Percentiles rank a stretch among this genome's conserved stretches.
These are phyloP conservation scores for Periconia digitata DNA, from an alignment of 2,329 filamentous ascomycete species.

Conservation along the genomic window DNA sequence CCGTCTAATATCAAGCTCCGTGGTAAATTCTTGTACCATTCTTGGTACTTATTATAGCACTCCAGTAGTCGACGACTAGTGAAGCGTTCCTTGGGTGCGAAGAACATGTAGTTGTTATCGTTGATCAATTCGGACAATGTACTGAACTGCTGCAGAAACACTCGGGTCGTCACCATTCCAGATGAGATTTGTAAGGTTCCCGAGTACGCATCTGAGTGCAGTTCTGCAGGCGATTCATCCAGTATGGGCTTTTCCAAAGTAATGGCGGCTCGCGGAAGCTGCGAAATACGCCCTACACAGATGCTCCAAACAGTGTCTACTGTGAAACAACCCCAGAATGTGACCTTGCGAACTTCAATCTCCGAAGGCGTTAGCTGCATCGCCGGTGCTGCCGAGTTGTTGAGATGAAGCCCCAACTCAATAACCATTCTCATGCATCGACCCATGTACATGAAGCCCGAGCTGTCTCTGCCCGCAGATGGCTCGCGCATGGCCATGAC, in stretches of 20 bases:
- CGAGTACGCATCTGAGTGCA: conserved; percentile 49
- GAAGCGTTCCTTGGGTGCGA: conserved; percentile 67
- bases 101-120: conserved; percentile 70
- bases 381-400: conserved; percentile 34
- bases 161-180: conserved; percentile 27
- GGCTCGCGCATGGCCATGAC: conserved; percentile 77
- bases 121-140: conserved; percentile 74
- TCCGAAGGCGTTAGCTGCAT: conserved; percentile 44
- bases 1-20: conserved; percentile 58
- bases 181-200: conserved; percentile 11
- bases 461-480: conserved; percentile 70
- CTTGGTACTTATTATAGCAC: conserved; percentile 68
- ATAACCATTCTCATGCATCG: conserved; percentile 72
- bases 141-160: conserved; percentile 59
- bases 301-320: conserved; percentile 53
- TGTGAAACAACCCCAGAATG: conserved; percentile 57
- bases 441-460: conserved; percentile 72
- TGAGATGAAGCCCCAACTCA: conserved; percentile 68
- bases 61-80: conserved; percentile 64
- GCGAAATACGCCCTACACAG: conserved; percentile 50
- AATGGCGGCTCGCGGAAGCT: conserved; percentile 52
- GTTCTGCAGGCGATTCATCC: conserved; percentile 63
- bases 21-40: conserved; percentile 71
- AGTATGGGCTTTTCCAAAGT: conserved; percentile 50
- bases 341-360: conserved; percentile 52